These are phyloP conservation scores for Rhynchospora pubera DNA, from an alignment of 176 grass and related monocot species.

Conservation along the genomic window DNA sequence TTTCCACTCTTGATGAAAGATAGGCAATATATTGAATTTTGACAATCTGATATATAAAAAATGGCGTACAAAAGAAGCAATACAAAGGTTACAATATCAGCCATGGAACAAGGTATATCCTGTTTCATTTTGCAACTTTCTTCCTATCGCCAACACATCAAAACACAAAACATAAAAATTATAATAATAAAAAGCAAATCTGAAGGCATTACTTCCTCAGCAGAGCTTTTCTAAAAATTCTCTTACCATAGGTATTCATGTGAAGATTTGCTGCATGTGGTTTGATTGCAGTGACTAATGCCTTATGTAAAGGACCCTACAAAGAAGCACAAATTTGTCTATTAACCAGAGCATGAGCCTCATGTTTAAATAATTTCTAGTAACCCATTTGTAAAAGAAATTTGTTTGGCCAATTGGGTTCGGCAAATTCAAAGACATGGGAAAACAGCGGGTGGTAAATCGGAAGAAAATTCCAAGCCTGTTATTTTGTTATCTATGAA, in stretches of 20 bases:
- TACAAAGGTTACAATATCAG: not conserved
- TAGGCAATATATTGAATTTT: not conserved
- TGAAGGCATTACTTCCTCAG: constrained; percentile 39
- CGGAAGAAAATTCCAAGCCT: not conserved
- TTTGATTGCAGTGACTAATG: constrained; percentile 49
- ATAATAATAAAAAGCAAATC: not conserved
- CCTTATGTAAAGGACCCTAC: constrained; percentile 56
- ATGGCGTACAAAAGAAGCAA: not conserved
- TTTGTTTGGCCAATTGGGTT: not conserved
- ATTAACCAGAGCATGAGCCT: not conserved
- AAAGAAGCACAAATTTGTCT: not conserved
- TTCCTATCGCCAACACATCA: not conserved
- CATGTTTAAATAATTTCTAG: not conserved
- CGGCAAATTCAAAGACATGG: not conserved
- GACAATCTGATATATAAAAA: not conserved
- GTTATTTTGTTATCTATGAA: not conserved
- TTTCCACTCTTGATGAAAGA: too few species aligned
- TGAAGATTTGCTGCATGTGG: constrained; percentile 54
- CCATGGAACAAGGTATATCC: not conserved
- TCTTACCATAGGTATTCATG: constrained; percentile 83
- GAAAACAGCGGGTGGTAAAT: not conserved
- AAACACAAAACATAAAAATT: too few species aligned
- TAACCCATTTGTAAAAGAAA: not conserved
- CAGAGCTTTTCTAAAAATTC: constrained; percentile 52
- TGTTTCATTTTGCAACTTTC: not conserved